These are phyloP conservation scores for Emmonsia crescens DNA, from an alignment of 2,329 filamentous ascomycete species.

Conservation along the genomic window DNA sequence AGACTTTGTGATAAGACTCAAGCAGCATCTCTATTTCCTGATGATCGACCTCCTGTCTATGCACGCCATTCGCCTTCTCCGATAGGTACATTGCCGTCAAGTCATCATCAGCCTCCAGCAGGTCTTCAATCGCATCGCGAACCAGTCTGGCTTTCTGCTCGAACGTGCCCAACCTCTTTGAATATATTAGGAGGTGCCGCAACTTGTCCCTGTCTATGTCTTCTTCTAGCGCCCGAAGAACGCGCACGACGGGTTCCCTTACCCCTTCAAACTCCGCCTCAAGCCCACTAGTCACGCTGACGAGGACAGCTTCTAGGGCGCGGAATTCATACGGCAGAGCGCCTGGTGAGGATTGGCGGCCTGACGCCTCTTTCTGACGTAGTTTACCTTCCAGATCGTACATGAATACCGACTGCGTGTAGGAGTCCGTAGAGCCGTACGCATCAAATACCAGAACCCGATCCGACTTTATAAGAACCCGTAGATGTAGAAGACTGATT, in stretches of 20 bases:
- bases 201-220: slow-evolving; percentile 95
- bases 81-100: slow-evolving; percentile 90
- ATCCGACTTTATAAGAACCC: slow-evolving; percentile 89
- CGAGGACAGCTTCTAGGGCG: slow-evolving; percentile 86
- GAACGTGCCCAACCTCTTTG: slow-evolving; percentile 91
- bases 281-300: slow-evolving; percentile 81
- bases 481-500: slow-evolving; percentile 90
- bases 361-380: slow-evolving; percentile 54
- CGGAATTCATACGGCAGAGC: slow-evolving; percentile 89
- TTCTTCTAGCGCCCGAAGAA: slow-evolving; percentile 83
- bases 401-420: slow-evolving; percentile 94
- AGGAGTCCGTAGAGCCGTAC: slow-evolving; percentile 87
- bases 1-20: slow-evolving; percentile 95
- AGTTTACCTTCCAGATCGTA: slow-evolving; percentile 92
- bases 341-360: slow-evolving; percentile 40
- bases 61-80: slow-evolving; percentile 66
- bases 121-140: slow-evolving; percentile 84
- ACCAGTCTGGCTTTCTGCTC: slow-evolving; percentile 94
- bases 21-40: slow-evolving; percentile 95
- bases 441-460: slow-evolving; percentile 92
- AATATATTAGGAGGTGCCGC: slow-evolving; percentile 79
- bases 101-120: slow-evolving; percentile 94
- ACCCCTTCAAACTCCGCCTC: slow-evolving; percentile 94
- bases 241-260: slow-evolving; percentile 78
- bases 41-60: slow-evolving; percentile 71